phyloP scores from a whole-genome alignment of 2,329 filamentous ascomycete genomes.

The Shiraia bambusicola region DNA sequence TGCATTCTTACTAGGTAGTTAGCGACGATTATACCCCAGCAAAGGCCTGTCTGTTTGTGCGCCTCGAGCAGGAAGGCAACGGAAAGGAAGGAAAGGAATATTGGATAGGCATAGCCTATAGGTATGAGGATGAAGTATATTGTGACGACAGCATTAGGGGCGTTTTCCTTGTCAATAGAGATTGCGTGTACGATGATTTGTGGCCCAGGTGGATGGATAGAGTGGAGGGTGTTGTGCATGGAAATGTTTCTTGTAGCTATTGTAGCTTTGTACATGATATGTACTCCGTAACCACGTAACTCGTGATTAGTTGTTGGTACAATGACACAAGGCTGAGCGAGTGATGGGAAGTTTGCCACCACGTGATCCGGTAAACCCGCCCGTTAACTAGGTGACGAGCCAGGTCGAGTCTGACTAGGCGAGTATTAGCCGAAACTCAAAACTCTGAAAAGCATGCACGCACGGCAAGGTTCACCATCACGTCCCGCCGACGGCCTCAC shows the following conservation, averaged over 20 bases:
- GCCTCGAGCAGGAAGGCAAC: too few relatives aligned
- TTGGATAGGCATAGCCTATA: too few relatives aligned
- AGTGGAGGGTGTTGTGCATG: too few relatives aligned
- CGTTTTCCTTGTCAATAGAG: constrained; percentile 2
- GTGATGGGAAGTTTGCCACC: too few relatives aligned
- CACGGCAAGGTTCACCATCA: not conserved
- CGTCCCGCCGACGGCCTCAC: constrained; percentile 9
- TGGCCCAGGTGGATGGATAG: too few relatives aligned
- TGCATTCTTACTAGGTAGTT: constrained; percentile 19
- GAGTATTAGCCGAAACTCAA: too few relatives aligned
- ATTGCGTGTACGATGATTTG: not conserved
- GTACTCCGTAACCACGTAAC: too few relatives aligned
- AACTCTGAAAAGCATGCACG: too few relatives aligned
- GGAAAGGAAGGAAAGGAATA: constrained; percentile 7
- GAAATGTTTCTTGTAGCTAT: too few relatives aligned
- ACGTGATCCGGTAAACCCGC: too few relatives aligned
- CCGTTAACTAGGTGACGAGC: constrained; percentile 4
- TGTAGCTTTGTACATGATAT: too few relatives aligned
- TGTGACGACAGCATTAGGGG: constrained; percentile 10
- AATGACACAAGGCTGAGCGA: not conserved
- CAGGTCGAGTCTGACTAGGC: too few relatives aligned
- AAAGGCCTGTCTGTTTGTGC: constrained; percentile 11
- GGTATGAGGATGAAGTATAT: constrained; percentile 7
- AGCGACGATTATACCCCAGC: constrained; percentile 27
- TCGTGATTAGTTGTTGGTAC: constrained; percentile 1